These are phyloP conservation scores for Yamadazyma nakazawae DNA, from an alignment of 805 yeast genomes.

Conservation along the genomic window DNA sequence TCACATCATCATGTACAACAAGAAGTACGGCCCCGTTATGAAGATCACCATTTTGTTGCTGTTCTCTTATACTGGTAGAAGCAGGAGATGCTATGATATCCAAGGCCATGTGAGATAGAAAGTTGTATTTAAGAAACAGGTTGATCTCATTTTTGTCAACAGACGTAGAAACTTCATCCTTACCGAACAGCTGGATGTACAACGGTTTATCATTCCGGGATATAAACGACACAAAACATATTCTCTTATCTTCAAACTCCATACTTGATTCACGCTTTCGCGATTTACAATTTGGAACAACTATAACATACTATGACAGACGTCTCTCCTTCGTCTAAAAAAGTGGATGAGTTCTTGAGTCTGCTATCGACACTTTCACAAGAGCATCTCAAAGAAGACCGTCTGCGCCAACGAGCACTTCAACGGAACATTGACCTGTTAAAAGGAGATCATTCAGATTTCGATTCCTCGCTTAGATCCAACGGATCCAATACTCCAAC, in stretches of 20 bases:
- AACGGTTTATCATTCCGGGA: constrained; percentile 58
- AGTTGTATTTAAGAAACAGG: constrained; percentile 57
- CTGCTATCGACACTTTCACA: constrained; percentile 36
- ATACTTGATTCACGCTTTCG: background rate
- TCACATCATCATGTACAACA: constrained; percentile 63
- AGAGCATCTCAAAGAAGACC: constrained; percentile 32
- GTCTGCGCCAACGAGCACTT: constrained; percentile 31
- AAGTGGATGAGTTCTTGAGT: constrained; percentile 38
- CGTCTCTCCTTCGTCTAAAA: constrained; percentile 20
- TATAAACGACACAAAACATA: constrained; percentile 56
- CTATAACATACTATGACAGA: background rate
- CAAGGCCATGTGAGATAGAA: constrained; percentile 71
- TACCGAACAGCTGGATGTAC: constrained; percentile 51
- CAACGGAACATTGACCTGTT: constrained; percentile 27
- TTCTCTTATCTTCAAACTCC: constrained; percentile 16
- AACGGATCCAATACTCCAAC: background rate
- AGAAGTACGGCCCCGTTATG: constrained; percentile 39
- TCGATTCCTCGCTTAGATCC: background rate
- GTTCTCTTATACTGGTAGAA: constrained; percentile 37
- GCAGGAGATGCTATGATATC: constrained; percentile 62
- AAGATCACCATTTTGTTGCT: constrained; percentile 24
- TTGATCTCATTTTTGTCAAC: constrained; percentile 26
- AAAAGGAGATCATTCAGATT: background rate
- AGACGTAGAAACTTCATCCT: background rate
- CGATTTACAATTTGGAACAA: background rate